Conservation (phyloP, 352 stramenopile genomes). For the Hyaloperonospora brassicae region DNA sequence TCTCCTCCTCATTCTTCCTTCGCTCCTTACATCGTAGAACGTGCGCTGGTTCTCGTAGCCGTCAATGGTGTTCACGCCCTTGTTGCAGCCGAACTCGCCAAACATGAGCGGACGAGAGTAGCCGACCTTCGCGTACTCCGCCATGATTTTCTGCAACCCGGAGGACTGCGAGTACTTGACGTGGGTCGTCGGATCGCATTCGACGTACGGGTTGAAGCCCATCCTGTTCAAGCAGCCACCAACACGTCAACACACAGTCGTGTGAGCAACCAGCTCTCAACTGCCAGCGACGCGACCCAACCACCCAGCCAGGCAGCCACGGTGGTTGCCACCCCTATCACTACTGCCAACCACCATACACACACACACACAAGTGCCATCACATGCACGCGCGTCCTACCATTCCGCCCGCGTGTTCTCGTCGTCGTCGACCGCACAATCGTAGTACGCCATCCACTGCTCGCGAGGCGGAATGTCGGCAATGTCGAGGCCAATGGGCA, state of each 20-base stretch:
- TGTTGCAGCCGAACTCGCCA: conserved; percentile 75
- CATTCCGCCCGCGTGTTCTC: conserved; percentile 52
- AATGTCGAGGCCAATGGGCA: conserved; percentile 56
- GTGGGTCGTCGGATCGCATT: conserved; percentile 52
- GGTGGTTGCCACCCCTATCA: too few species aligned
- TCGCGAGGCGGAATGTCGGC: conserved; percentile 47
- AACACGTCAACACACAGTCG: neutral
- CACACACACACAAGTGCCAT: too few species aligned
- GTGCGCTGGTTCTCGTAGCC: conserved; percentile 57
- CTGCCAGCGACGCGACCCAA: neutral
- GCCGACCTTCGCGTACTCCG: conserved; percentile 37
- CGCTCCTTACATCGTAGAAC: conserved; percentile 61
- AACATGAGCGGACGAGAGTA: conserved; percentile 67
- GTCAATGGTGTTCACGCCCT: conserved; percentile 57
- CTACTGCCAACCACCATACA: too few species aligned
- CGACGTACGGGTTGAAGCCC: conserved; percentile 66
- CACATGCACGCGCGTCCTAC: conserved; percentile 2
- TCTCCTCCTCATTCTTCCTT: conserved; percentile 64
- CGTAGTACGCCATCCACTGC: conserved; percentile 57
- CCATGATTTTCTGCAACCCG: conserved; percentile 54
- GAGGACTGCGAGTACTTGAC: conserved; percentile 45
- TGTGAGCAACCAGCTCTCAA: neutral
- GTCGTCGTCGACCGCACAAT: conserved; percentile 47
- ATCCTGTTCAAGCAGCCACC: conserved; percentile 15
- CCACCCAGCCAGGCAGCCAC: neutral